Conservation (phyloP, 2,329 filamentous ascomycete species). For the Paraconiothyrium brasiliense region DNA sequence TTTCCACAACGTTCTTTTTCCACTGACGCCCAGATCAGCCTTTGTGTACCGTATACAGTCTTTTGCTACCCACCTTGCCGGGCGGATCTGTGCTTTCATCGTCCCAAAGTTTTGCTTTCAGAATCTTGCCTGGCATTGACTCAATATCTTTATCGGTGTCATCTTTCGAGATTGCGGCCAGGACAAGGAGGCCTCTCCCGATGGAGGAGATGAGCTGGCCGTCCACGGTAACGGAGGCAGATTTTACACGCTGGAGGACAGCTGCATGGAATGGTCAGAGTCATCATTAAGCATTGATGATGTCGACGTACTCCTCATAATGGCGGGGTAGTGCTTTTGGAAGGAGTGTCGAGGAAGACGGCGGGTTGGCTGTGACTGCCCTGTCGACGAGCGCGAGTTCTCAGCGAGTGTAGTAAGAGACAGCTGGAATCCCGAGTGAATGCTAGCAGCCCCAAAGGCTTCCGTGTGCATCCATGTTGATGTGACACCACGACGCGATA, state of each 20-base stretch:
- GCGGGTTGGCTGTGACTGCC: background rate
- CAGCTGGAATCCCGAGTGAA: constrained; percentile 10
- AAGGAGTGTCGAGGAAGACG: constrained; percentile 15
- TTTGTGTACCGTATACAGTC: background rate
- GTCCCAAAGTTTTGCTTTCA: constrained; percentile 93
- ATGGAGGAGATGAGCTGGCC: constrained; percentile 90
- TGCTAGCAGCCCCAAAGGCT: constrained; percentile 6
- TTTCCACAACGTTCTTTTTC: constrained; percentile 89
- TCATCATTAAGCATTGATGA: background rate
- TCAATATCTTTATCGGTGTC: constrained; percentile 92
- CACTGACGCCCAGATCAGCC: constrained; percentile 65
- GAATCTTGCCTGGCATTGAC: constrained; percentile 80
- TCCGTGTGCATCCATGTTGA: constrained; percentile 6
- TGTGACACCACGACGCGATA: background rate
- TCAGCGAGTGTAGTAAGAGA: background rate
- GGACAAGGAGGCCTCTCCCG: constrained; percentile 86
- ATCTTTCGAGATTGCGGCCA: constrained; percentile 89
- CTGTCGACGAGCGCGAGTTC: background rate
- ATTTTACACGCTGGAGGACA: constrained; percentile 91
- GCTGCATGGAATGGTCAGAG: constrained; percentile 63
- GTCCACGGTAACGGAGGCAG: constrained; percentile 94
- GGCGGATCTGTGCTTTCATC: constrained; percentile 70
- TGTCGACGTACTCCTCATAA: constrained; percentile 31
- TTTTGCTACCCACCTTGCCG: constrained; percentile 62
- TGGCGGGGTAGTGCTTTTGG: constrained; percentile 27